Percentiles rank a stretch among this genome's conserved stretches.
Conservation (phyloP, 345 rosid genomes). For the Durio zibethinus region DNA sequence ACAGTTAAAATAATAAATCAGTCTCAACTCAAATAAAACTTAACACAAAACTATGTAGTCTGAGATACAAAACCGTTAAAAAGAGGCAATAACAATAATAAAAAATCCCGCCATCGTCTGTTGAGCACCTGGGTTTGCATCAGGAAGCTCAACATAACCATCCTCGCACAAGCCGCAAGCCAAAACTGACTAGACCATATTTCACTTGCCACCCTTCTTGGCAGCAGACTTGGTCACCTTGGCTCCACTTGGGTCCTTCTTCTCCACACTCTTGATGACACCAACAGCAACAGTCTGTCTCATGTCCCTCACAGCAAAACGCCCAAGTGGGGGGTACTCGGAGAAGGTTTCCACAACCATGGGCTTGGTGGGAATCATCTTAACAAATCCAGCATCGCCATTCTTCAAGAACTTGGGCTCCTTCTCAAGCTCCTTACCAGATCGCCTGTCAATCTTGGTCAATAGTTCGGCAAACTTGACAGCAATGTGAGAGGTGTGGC, state of each 20-base stretch:
- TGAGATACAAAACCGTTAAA: not conserved
- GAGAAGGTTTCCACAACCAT: slow-evolving; percentile 90
- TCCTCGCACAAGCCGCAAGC: not conserved
- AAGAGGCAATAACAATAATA: not conserved
- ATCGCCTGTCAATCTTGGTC: slow-evolving; percentile 74
- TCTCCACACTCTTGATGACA: slow-evolving; percentile 10
- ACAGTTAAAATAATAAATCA: not conserved
- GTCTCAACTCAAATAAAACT: not conserved
- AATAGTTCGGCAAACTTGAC: slow-evolving; percentile 60
- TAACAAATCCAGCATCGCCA: slow-evolving; percentile 68
- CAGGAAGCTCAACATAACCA: not conserved
- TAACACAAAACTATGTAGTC: not conserved
- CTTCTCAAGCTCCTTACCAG: slow-evolving; percentile 74
- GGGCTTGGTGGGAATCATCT: slow-evolving; percentile 87
- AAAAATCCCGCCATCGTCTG: no score
- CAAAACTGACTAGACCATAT: not conserved
- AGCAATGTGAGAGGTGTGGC: slow-evolving; percentile 82
- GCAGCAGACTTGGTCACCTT: slow-evolving; percentile 15
- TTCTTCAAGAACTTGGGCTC: slow-evolving; percentile 82
- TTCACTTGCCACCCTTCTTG: slow-evolving; percentile 35
- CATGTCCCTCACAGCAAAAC: slow-evolving; percentile 87
- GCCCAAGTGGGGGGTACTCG: slow-evolving; percentile 69
- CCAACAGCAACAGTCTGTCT: slow-evolving; percentile 62
- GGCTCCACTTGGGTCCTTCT: slow-evolving; percentile 2
- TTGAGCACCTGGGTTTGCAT: no score